These are phyloP conservation scores for Vigna angularis DNA, from an alignment of 306 rosid species.

Conservation along the genomic window DNA sequence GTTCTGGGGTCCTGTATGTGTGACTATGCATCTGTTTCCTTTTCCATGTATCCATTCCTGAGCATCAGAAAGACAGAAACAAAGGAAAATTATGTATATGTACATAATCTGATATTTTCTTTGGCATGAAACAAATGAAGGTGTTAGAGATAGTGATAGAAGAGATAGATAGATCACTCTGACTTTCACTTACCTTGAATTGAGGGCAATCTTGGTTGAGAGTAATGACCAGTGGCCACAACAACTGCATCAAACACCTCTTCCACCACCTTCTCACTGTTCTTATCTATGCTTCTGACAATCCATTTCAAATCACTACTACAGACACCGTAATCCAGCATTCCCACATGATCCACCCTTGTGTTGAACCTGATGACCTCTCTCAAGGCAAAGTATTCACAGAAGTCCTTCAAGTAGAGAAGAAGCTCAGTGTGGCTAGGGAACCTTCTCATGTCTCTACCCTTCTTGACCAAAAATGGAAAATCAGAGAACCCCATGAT, in stretches of 20 bases:
- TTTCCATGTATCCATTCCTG: constrained; percentile 93
- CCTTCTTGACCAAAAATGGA: constrained; percentile 78
- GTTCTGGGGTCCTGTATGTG: constrained; percentile 78
- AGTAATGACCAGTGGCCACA: constrained; percentile 91
- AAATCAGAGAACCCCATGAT: constrained; percentile 89
- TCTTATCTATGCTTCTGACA: constrained; percentile 64
- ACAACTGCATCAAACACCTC: constrained; percentile 92
- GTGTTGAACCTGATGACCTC: constrained; percentile 82
- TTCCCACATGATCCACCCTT: constrained; percentile 78
- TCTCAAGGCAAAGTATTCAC: constrained; percentile 72
- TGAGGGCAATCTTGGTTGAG: constrained; percentile 82
- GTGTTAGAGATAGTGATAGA: not conserved
- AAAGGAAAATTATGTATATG: not conserved
- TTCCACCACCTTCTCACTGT: constrained; percentile 52
- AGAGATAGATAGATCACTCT: not conserved
- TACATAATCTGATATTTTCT: not conserved
- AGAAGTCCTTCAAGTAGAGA: constrained; percentile 73
- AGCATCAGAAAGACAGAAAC: constrained; percentile 3
- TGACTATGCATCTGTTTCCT: constrained; percentile 91
- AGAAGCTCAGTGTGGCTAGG: constrained; percentile 82
- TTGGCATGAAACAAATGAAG: constrained; percentile 17
- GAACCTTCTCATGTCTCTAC: constrained; percentile 82
- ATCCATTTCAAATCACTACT: constrained; percentile 74
- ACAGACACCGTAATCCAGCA: constrained; percentile 58
- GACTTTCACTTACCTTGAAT: constrained; percentile 58